Evolutionary conservation across 2,329 filamentous ascomycete genomes (phyloP), one percentile per base, ranked within the genome.

Genomic region (Arthroderma sp.): DNA sequence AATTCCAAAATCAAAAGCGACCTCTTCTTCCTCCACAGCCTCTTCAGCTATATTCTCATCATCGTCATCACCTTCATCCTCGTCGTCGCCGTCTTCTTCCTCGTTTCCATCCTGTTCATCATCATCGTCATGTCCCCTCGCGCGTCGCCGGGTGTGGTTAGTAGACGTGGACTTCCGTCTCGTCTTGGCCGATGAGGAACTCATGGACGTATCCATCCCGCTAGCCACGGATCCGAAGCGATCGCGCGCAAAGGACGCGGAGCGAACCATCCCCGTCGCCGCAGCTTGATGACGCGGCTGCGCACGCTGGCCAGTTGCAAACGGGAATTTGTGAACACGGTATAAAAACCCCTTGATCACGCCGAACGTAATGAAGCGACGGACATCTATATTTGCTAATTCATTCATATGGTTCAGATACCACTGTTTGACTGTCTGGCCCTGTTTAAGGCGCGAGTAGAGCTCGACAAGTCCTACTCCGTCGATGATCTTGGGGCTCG

Each of bases 321-420:
- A 77, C 29, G 86, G 83, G 59, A 93, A 93, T 61, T 91, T 93
- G 66, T 96, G 86, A 36, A 95, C 82, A 31, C 91, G 78, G 63
- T 95, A 95, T 27, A 98, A 67, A 53, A 93, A 84, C 10, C 89
- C 88, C 66, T 96, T 96, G 62, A 96, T 94, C 48, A 95, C 76
- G 46, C 89, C 91, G 57, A 96, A 98, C 48, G 94, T 93, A 51
- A 96, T 86, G 51, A 98, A 81, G 29, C 91, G 81, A 8, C 91
- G 78, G 45, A 95, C 78, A 61, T 98, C 91, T 46, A 98, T 79
- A 56, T 82, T 81, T 8, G 74, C 70, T 6, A 95, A 72, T 34
- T 83, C 68, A 36, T 82, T 76, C 52, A 79, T 74, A 62, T 94
- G 83, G 30, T 80, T 71, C 47, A 83, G 73, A 53, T 91, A 80